These are phyloP conservation scores for Russula earlei DNA, from an alignment of 768 basidiomycete genomes.

Conservation along the genomic window DNA sequence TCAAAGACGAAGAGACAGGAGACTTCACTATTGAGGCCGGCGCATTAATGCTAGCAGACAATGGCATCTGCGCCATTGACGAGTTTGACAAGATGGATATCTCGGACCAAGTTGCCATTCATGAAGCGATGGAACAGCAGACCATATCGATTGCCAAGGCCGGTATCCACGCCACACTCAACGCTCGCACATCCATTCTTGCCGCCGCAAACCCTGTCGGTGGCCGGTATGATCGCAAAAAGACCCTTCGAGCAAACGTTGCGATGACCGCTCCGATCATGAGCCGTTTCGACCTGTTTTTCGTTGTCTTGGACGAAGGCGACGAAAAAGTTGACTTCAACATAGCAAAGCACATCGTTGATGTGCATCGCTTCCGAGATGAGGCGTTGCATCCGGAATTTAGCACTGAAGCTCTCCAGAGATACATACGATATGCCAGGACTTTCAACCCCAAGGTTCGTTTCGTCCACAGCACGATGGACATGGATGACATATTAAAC, in stretches of 20 bases:
- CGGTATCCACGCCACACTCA: slow-evolving; percentile 96
- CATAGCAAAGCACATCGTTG: slow-evolving; percentile 94
- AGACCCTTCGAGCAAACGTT: slow-evolving; percentile 81
- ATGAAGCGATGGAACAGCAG: slow-evolving; percentile 99
- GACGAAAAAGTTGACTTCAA: slow-evolving; percentile 87
- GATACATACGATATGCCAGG: slow-evolving; percentile 94
- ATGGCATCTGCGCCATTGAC: slow-evolving; percentile 99
- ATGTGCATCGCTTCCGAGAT: slow-evolving; percentile 92
- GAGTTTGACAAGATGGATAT: slow-evolving; percentile 99
- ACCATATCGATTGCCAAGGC: slow-evolving; percentile 99
- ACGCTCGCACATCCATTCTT: slow-evolving; percentile 93
- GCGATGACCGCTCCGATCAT: slow-evolving; percentile 99
- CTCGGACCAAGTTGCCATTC: slow-evolving; percentile 96
- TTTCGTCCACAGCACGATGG: neutral
- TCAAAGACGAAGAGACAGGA: slow-evolving; percentile 96
- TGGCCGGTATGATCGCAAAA: slow-evolving; percentile 93
- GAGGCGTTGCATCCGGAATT: slow-evolving; percentile 95
- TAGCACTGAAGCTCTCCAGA: slow-evolving; percentile 89
- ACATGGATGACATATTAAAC: slow-evolving; percentile 7
- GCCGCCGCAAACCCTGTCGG: slow-evolving; percentile 98
- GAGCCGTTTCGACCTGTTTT: slow-evolving; percentile 97
- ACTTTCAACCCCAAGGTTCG: slow-evolving; percentile 94
- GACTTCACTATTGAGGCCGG: slow-evolving; percentile 99
- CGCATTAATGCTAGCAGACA: slow-evolving; percentile 97
- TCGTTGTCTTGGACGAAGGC: slow-evolving; percentile 96